Base-by-base conservation (phyloP, 164 flowering plant genomes). In the Brasenia schreberi region DNA sequence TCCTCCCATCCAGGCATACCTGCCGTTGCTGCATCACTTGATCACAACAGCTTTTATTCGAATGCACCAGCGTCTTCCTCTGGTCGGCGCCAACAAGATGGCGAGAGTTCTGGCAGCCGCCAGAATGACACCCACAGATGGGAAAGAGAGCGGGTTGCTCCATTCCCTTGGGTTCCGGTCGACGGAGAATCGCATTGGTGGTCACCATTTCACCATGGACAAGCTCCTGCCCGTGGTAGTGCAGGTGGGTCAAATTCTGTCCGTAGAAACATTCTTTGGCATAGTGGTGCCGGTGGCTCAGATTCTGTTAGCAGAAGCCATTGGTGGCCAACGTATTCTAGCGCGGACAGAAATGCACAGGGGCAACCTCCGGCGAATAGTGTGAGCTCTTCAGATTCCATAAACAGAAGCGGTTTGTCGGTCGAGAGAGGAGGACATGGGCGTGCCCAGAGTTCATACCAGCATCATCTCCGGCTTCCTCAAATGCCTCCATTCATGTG, bases 131-230 rank as follows among this genome's bases (percentile, higher is more conserved):
- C n/a, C 80, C 65, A 84, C 78, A 69, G 71, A 80, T 87, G 97
- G 99, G 97, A 89, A 49, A 78, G 90, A 64, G 96, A 91, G 18
- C 88, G 85, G 33, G 75, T 80, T 75, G 76, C 84, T 10, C 79
- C 92, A 5, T 83, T 79, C 70, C 81, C 87, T 3, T 61, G 74
- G 65, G 77, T 70, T 70, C 91, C 80, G 19, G 74, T 80, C 1
- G 96, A 91, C 53, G 76, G 95, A 75, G 99, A 91, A 59, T 61
- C 73, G 72, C 62, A 75, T 72, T 65, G 71, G 77, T 78, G 92
- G 96, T 81, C 83, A 39, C 68, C 81, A 61, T 80, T 83, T 69
- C 95, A 81, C 74, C 96, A 78, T 59, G 71, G 56, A 3, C 56
- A 49, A 49, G 16, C 14, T 49, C 56, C 56, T 49, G 56, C 14